Percentiles rank a stretch among this genome's conserved stretches.
Conservation (phyloP, 108 stramenopile genomes). For the Nannochloropsis salina region DNA sequence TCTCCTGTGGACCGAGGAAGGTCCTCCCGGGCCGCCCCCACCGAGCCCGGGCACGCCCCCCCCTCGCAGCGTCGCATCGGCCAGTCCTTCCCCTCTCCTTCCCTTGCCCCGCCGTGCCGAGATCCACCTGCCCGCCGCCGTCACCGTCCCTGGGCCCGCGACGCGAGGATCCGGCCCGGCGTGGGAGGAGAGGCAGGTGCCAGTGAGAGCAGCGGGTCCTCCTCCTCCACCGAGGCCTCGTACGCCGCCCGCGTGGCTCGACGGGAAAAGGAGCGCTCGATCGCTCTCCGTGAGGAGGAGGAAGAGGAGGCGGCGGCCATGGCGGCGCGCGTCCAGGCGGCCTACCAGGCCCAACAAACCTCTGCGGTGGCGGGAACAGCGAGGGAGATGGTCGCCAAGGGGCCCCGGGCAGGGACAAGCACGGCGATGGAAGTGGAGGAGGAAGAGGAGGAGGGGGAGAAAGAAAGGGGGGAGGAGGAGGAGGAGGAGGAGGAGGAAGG, state of each 20-base stretch:
- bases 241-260: neutral
- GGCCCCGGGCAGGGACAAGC: too few species aligned
- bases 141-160: too few species aligned
- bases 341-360: neutral
- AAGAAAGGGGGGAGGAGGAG: neutral
- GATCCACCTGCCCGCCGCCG: too few species aligned
- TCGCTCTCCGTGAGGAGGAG: neutral
- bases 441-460: neutral
- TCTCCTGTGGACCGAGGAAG: too few species aligned
- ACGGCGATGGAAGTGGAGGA: too few species aligned
- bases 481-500: neutral
- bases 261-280: neutral
- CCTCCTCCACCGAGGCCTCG: neutral
- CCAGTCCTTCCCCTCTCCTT: neutral
- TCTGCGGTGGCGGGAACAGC: too few species aligned
- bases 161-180: neutral
- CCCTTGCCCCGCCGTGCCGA: too few species aligned
- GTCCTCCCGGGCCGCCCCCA: too few species aligned
- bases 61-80: neutral
- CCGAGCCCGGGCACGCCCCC: neutral
- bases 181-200: neutral
- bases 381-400: too few species aligned
- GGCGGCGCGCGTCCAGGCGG: neutral
- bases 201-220: neutral
- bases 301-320: neutral